Conservation (phyloP, 1,139 yeast species). For the Diutina ranongensis region DNA sequence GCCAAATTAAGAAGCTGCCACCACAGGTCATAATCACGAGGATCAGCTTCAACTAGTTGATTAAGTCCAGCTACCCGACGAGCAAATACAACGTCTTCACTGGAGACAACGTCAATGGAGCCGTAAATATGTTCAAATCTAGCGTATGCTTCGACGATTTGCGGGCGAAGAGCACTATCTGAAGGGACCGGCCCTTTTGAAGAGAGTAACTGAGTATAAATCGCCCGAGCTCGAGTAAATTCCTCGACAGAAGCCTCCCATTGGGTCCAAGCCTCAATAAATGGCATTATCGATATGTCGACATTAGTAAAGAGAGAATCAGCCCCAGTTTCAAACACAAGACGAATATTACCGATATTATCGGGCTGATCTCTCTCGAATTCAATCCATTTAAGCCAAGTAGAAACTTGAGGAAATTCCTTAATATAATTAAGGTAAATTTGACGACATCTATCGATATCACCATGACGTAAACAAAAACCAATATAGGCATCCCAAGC, state of each 20-base stretch:
- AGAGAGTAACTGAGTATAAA: constrained; percentile 42
- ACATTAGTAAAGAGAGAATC: constrained; percentile 30
- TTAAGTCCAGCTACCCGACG: constrained; percentile 27
- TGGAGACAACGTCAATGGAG: constrained; percentile 36
- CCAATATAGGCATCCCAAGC: constrained; percentile 72
- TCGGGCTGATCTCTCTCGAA: constrained; percentile 17
- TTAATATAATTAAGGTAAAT: constrained; percentile 47
- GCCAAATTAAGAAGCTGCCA: constrained; percentile 54
- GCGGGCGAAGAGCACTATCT: constrained; percentile 48
- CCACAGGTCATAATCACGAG: constrained; percentile 68
- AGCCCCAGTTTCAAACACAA: constrained; percentile 56
- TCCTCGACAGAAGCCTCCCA: constrained; percentile 65
- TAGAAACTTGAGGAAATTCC: constrained; percentile 38
- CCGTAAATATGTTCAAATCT: constrained; percentile 23
- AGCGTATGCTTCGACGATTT: constrained; percentile 40
- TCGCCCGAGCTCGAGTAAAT: constrained; percentile 51
- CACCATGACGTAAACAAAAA: constrained; percentile 61
- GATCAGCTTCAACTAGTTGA: constrained; percentile 30
- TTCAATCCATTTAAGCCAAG: constrained; percentile 48
- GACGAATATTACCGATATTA: constrained; percentile 32
- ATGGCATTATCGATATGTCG: constrained; percentile 15
- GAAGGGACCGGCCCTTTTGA: constrained; percentile 27
- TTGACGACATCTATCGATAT: constrained; percentile 43
- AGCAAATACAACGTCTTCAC: constrained; percentile 27
- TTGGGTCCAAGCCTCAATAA: constrained; percentile 42